Base-by-base conservation (phyloP, 768 basidiomycete genomes). In the Mycena venus region DNA sequence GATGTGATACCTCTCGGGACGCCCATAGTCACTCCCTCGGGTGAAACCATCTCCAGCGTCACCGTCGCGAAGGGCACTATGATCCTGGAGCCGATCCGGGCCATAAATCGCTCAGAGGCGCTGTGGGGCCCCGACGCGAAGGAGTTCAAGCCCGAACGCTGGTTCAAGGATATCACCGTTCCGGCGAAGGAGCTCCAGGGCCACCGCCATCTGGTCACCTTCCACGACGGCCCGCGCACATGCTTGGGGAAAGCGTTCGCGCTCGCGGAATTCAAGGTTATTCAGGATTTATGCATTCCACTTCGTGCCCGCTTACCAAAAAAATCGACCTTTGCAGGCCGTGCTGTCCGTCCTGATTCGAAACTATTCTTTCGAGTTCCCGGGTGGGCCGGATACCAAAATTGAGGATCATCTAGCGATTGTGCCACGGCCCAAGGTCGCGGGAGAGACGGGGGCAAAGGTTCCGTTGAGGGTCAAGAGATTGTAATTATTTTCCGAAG, bases 61-160 rank as follows among this genome's bases (percentile, higher is more conserved):
- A 55, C 83, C 7, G 80, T 93, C 42, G 82, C 85, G 23, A 89
- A 89, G 72, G 91, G 89, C 4, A 88, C 87, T 1, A 69, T 77
- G 1, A 70, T 94, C 32, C 70, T 83, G 14, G 79, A 88, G 3
- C 87, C 89, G 2, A 85, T 91, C 32, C 64, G 79, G 8, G 81
- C 82, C 23, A 84, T 91, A 60, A 92, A 93, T 79, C 79, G 83
- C 8, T 88, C 89, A n/a, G 85, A 84, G 65, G 81, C 80, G 1
- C 79, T 92, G 36, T 94, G 94, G 93, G 93, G 93, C 2, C 77
- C 84, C 0, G 88, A 91, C 69, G 88, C 91, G 4, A 85, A 86
- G 27, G 86, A 86, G 58, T 95, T 91, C 80, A 84, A 88, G 47
- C 93, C 93, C 0, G 90, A 91, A 66, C 85, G 93, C 7, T 94